These are phyloP conservation scores for Coffea eugenioides DNA, from an alignment of 257 asterid species.

Conservation along the genomic window DNA sequence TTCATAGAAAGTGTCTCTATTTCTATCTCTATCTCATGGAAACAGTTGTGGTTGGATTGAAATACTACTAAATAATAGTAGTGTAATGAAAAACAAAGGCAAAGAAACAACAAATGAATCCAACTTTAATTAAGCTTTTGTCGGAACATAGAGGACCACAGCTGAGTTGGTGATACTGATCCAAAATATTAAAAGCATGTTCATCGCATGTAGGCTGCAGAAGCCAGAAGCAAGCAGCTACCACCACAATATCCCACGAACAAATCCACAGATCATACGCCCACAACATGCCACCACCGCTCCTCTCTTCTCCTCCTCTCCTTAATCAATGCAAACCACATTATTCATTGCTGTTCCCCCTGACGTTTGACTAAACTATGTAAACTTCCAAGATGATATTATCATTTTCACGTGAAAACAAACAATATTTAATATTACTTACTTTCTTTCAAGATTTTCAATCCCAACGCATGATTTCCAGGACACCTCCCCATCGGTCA, in stretches of 20 bases:
- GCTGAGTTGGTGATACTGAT: not conserved
- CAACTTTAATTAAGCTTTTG: not conserved
- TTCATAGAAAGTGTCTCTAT: not conserved
- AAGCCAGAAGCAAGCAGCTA: not conserved
- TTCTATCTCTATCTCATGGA: too few relatives aligned
- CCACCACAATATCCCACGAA: too few relatives aligned
- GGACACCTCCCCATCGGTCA: not conserved
- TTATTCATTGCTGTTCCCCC: not conserved
- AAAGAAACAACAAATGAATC: not conserved
- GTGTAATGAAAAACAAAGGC: too few relatives aligned
- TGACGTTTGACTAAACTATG: not conserved
- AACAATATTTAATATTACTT: not conserved
- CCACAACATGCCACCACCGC: not conserved
- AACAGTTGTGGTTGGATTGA: too few relatives aligned
- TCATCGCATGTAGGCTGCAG: slow-evolving; percentile 6
- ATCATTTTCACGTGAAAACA: slow-evolving; percentile 3
- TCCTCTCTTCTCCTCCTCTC: not conserved
- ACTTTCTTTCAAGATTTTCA: not conserved
- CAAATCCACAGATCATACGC: not conserved
- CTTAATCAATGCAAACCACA: not conserved
- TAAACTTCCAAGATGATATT: slow-evolving; percentile 13
- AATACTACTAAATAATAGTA: not conserved
- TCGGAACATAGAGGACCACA: slow-evolving; percentile 15
- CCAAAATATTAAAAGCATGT: slow-evolving; percentile 1
- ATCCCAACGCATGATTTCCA: not conserved